Base-by-base conservation (phyloP, 805 yeast species). In the Priceomyces haplophilus region DNA sequence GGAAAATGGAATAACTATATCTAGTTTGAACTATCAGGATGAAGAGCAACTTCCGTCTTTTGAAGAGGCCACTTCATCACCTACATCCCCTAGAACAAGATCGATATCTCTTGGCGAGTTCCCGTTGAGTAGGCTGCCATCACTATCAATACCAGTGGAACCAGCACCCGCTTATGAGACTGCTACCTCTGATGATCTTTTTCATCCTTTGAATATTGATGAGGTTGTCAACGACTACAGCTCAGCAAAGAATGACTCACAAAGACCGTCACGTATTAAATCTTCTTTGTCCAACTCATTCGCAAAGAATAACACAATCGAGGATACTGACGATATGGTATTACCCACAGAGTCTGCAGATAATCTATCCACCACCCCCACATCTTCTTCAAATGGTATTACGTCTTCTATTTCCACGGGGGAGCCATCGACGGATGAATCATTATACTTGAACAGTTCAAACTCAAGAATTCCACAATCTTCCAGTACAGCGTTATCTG, bases 31-130 rank as follows among this genome's bases (percentile, higher is more conserved):
- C 37, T 51, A 43, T 25, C 52, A 44, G 3, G 49, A 49, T 4
- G 42, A 13, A 5, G 67, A 66, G 25, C 61, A 55, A 15, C 65
- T 79, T 19, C 89, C 89, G 0, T 67, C 83, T 0, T 83, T 83
- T 58, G 85, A 82, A 53, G 83, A 83, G 51, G 88, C 87, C 0
- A 67, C 75, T 0, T 77, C 84, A 0, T 78, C 80, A 48, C 56
- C 60, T 1, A 32, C 58, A 10, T 64, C 67, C 3, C 69, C 75
- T 7, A 54, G 61, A 7, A 52, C 62, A 12, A 52, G 76, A 29
- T 61, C 77, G 2, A 49, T 64, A 7, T 64, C 74, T 1, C 51
- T 68, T 36, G 55, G 62, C 2, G 72, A 73, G 4, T 70, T 65
- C 36, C 65, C 69, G 1, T 52, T 73, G 19, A 68, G 73, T 33